Percentiles rank a stretch among this genome's conserved stretches.
These are phyloP conservation scores for Pharnaceum exiguum DNA, from an alignment of 148 eudicot species.

Conservation along the genomic window DNA sequence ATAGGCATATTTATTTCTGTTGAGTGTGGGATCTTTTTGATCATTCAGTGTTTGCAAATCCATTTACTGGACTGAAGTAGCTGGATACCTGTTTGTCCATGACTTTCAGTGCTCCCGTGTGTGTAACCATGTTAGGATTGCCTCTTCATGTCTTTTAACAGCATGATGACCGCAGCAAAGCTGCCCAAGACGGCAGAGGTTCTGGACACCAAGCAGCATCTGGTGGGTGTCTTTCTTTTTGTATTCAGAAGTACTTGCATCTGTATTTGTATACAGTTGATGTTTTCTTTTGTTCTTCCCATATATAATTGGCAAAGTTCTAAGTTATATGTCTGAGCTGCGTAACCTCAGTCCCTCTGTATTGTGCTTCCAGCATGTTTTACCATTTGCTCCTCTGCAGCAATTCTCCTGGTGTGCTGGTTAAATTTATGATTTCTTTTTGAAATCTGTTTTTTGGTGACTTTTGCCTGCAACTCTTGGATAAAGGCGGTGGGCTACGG, in stretches of 20 bases:
- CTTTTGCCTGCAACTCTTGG: too few species aligned
- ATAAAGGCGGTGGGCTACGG: too few species aligned
- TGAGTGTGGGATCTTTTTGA: slow-evolving; percentile 31
- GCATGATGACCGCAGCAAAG: slow-evolving; percentile 80
- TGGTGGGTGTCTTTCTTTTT: slow-evolving; percentile 38
- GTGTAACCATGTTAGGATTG: slow-evolving; percentile 82
- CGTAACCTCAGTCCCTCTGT: neutral
- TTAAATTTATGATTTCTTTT: too few species aligned
- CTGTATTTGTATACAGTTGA: neutral
- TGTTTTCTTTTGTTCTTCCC: neutral
- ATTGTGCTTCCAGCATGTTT: neutral
- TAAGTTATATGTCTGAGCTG: neutral
- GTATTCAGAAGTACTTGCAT: neutral
- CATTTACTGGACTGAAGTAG: slow-evolving; percentile 47
- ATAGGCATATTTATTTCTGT: slow-evolving; percentile 12
- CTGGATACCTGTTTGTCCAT: slow-evolving; percentile 40
- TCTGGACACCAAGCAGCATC: slow-evolving; percentile 41
- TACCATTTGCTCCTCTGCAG: neutral
- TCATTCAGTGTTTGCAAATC: slow-evolving; percentile 33
- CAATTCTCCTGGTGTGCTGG: too few species aligned
- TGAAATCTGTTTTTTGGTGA: too few species aligned
- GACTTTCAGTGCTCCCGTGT: slow-evolving; percentile 49
- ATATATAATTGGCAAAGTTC: neutral
- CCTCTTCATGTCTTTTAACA: slow-evolving; percentile 91
- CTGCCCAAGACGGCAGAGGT: slow-evolving; percentile 63